Conservation (phyloP, 768 basidiomycete species). For the Lactifluus hygrophoroides region DNA sequence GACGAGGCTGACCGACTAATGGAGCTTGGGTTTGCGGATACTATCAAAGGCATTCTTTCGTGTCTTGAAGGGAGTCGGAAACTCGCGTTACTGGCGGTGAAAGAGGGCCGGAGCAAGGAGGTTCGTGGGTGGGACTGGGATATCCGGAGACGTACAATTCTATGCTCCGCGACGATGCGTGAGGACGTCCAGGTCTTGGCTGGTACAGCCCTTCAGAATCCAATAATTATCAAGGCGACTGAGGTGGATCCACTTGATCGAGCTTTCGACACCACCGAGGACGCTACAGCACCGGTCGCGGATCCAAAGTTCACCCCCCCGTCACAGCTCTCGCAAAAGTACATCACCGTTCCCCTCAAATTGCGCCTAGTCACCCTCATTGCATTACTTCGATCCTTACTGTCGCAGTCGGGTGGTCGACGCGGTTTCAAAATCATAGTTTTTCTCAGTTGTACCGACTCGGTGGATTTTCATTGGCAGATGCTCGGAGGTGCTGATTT, state of each 20-base stretch:
- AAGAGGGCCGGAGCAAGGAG: constrained; percentile 59
- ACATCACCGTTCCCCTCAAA: constrained; percentile 83
- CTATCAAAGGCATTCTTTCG: constrained; percentile 81
- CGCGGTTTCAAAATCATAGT: constrained; percentile 76
- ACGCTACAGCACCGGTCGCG: constrained; percentile 21
- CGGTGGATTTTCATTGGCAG: constrained; percentile 95
- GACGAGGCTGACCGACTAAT: constrained; percentile 97
- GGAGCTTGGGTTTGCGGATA: constrained; percentile 98
- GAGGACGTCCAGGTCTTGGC: constrained; percentile 94
- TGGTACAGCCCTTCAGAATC: constrained; percentile 67
- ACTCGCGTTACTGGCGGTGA: constrained; percentile 57
- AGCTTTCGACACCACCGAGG: constrained; percentile 21
- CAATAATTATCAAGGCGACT: constrained; percentile 75
- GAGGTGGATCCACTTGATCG: constrained; percentile 35
- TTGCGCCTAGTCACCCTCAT: constrained; percentile 88
- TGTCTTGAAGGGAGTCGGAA: constrained; percentile 77
- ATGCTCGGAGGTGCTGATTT: constrained; percentile 42
- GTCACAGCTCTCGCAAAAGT: constrained; percentile 87
- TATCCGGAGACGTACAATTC: constrained; percentile 67
- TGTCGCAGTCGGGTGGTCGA: constrained; percentile 47
- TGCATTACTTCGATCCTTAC: constrained; percentile 74
- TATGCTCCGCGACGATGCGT: constrained; percentile 95
- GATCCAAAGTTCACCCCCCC: constrained; percentile 80
- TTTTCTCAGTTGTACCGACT: constrained; percentile 94
- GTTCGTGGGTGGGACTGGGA: constrained; percentile 86